phyloP scores from a whole-genome alignment of 192 early-diverging fungal species.

The Backusella luteola region DNA sequence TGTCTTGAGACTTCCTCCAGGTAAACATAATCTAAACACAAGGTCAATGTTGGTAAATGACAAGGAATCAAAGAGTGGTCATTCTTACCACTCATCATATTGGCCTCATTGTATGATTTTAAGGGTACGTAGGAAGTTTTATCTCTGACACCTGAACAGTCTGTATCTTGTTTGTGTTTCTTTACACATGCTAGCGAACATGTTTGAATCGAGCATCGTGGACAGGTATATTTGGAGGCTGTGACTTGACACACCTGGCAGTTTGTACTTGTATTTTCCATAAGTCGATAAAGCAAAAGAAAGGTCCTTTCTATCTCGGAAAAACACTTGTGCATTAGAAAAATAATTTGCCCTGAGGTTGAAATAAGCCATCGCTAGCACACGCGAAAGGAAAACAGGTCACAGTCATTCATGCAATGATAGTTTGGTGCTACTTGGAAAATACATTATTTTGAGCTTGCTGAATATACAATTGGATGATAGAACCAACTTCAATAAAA shows the following conservation, averaged over 20 bases:
- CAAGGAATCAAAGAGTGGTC: background rate
- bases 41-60: constrained; percentile 22
- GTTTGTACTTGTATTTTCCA: background rate
- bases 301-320: background rate
- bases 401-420: background rate
- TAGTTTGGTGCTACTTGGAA: too few species aligned
- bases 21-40: constrained; percentile 57
- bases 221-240: constrained; percentile 66
- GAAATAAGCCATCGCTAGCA: background rate
- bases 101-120: constrained; percentile 56
- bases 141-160: constrained; percentile 63
- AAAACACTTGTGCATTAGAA: background rate
- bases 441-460: too few species aligned
- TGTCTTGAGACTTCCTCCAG: constrained; percentile 63
- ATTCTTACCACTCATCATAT: constrained; percentile 67
- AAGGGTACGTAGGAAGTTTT: constrained; percentile 60
- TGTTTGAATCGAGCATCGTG: constrained; percentile 58
- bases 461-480: too few species aligned
- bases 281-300: background rate
- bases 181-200: constrained; percentile 70
- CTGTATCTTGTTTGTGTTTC: constrained; percentile 55
- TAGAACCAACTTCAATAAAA: too few species aligned
- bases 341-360: background rate
- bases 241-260: constrained; percentile 48
- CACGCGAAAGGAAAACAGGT: background rate